Evolutionary conservation across 2,329 filamentous ascomycete genomes (phyloP), one percentile per base, ranked within the genome.

Genomic region (Tothia fuscella): DNA sequence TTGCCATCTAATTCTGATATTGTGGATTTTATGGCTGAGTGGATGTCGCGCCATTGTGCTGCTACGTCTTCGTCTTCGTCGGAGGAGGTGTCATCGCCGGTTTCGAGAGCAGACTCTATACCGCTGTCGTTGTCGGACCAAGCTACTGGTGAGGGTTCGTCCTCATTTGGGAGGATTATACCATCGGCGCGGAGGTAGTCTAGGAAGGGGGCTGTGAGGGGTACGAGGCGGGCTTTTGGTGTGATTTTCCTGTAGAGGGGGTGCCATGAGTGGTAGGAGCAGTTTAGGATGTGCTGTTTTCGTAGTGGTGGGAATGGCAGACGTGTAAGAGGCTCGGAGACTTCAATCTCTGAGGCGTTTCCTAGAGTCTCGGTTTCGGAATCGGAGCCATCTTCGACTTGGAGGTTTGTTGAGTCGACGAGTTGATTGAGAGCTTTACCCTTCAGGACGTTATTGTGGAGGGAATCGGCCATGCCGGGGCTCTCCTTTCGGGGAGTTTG

Each of bases 211-310:
- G 71, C 59, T 0, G 82, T 74, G 5, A 98, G 71, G 1, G 83
- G 79, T 39, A 98, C 80, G 30, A 93, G 78, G 22, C 83, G 77
- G 2, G 89, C 87, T 65, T 89, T 91, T 32, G 93, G 82, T 25
- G 86, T 87, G 36, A 84, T 72, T 6, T 76, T 68, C 46, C 84
- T 80, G 58, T 93, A 94, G 60, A 78, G 84, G 40, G n/a, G 19
- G 54, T 94, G 85, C 91, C 91, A 98, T 46, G 72, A 76, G 58
- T 94, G 83, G 61, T 93, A 95, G 31, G 91, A 93, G 64, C 89
- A 98, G 62, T 95, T 82, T 42, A 94, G 67, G 47, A 98, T 93
- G 55, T 98, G 89, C 35, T 81, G 76, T 56, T 80, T 82, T 24
- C 79, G 86, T 44, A 94, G 74, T 1, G 86, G 85, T 16, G 87